Percentiles rank a stretch among this genome's conserved stretches.
Evolutionary conservation across 345 rosid species (phyloP).

Genomic region (Brassica juncea): DNA sequence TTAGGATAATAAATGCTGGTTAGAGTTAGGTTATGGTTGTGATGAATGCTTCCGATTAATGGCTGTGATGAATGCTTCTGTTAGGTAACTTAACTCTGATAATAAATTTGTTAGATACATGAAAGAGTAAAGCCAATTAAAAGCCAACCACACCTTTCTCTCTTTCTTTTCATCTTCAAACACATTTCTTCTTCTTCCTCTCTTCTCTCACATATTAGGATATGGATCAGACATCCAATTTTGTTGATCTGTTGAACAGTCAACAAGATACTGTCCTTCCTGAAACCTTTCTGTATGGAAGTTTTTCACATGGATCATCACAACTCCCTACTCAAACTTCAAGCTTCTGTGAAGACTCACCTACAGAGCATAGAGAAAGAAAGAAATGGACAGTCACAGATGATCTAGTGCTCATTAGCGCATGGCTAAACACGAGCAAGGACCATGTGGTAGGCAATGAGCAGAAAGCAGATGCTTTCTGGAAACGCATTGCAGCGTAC

Average conservation of each 20-base stretch:
- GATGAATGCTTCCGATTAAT: background rate
- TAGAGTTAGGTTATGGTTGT: background rate
- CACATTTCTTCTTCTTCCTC: background rate
- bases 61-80: background rate
- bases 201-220: background rate
- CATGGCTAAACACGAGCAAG: background rate
- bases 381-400: background rate
- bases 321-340: background rate
- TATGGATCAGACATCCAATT: background rate
- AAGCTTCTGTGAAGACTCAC: background rate
- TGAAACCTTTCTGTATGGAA: background rate
- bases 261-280: background rate
- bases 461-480: background rate
- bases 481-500: background rate
- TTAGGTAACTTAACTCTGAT: background rate
- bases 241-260: too few species aligned
- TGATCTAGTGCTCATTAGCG: background rate
- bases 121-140: too few species aligned
- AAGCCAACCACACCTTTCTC: background rate
- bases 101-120: background rate
- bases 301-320: background rate
- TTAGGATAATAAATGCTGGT: background rate
- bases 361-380: background rate
- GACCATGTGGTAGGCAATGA: background rate
- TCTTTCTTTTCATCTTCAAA: background rate